Evolutionary conservation across 306 rosid genomes (phyloP), one percentile per base, ranked within the genome.

Genomic region (Cicer yamashitae): DNA sequence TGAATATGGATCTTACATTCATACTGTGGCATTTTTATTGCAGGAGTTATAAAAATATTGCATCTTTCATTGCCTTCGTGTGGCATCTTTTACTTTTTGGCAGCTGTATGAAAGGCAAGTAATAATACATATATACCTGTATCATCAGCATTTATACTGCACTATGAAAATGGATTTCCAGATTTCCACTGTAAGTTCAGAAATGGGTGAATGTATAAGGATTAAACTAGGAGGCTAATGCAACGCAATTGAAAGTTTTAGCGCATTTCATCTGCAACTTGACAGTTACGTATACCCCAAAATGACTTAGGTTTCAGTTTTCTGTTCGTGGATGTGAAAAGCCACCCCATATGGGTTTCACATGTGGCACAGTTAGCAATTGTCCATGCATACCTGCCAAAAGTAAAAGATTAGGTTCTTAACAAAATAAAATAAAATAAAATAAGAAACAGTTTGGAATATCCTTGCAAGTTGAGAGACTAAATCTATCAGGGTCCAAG

Each of bases 261-360:
- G 65, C 57, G 79, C 68, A 78, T 77, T 67, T 79, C 88, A 50
- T 92, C 96, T 5, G 89, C 89, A 75, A 92, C 85, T 81, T 90
- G 90, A 67, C 89, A 83, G 66, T 87, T 86, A 15, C 93, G 90
- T 68, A 92, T 86, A 62, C 91, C 96, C 97, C 96, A 90, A 69
- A 92, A 90, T 17, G 84, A 80, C 59, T 69, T 88, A 4, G 97
- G 97, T 82, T 84, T 90, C 88, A 92, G 82, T 40, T 82, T 88
- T 81, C 76, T 84, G 61, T 86, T 90, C 8, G 88, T 87, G 64
- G 96, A 91, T 4, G 92, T 88, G 59, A 88, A 92, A 56, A 86
- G 89, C 97, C 97, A 92, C 46, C 97, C 97, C 87, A 92, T 83
- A 22, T 81, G 89, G 77, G 88, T 81, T 87, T 88, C 96, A 79